These are phyloP conservation scores for Trichoderma sp. DNA, from an alignment of 2,329 filamentous ascomycete genomes.

Conservation along the genomic window DNA sequence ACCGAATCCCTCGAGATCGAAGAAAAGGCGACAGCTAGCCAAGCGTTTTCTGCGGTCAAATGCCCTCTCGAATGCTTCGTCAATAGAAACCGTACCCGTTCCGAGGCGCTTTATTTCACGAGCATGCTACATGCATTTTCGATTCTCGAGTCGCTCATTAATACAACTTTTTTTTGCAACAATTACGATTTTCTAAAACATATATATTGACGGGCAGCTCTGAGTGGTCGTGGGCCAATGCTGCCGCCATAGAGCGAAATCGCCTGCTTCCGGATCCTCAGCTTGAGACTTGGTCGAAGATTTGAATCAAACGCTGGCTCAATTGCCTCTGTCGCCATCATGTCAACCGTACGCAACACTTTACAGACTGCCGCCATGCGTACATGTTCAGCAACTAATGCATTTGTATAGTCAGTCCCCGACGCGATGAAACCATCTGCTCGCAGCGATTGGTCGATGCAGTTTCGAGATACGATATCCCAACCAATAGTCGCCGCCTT, in stretches of 20 bases:
- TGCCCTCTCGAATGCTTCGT: not conserved
- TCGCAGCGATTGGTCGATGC: constrained; percentile 33
- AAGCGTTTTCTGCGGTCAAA: not conserved
- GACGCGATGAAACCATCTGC: constrained; percentile 33
- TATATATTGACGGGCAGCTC: constrained; percentile 16
- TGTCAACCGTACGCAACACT: constrained; percentile 37
- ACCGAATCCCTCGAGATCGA: not conserved
- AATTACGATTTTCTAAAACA: not conserved
- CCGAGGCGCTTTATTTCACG: constrained; percentile 1
- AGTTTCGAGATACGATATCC: constrained; percentile 59
- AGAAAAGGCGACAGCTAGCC: not conserved
- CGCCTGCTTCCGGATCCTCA: constrained; percentile 28
- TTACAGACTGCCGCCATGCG: not conserved
- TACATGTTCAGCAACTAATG: not conserved
- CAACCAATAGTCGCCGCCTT: constrained; percentile 90
- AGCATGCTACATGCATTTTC: constrained; percentile 20
- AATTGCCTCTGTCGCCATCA: constrained; percentile 27
- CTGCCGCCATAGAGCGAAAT: constrained; percentile 10
- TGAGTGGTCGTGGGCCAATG: constrained; percentile 28
- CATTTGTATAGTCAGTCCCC: constrained; percentile 32
- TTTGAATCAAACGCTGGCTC: constrained; percentile 28
- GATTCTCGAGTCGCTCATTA: constrained; percentile 12
- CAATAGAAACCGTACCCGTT: not conserved
- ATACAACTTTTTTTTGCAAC: not conserved
- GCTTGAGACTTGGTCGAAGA: constrained; percentile 25